These are phyloP conservation scores for Pseudocercospora fuligena DNA, from an alignment of 2,329 filamentous ascomycete species.

Conservation along the genomic window DNA sequence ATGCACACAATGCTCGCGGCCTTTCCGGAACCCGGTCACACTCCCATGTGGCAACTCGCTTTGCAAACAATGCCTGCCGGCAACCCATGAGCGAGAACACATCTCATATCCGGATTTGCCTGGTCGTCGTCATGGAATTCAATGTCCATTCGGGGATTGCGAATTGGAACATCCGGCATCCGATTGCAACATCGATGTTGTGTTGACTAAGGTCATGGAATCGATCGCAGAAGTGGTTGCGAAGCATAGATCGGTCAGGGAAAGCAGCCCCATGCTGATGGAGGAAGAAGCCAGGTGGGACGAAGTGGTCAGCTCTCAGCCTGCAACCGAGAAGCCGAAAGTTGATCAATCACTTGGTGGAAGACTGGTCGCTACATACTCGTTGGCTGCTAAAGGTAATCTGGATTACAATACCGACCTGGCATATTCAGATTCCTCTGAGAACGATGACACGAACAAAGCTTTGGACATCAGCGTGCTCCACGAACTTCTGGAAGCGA, in stretches of 20 bases:
- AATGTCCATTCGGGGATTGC: conserved; percentile 73
- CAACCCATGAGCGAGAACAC: conserved; percentile 65
- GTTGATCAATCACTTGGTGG: conserved; percentile 59
- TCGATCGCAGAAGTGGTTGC: conserved; percentile 61
- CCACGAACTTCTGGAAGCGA: conserved; percentile 63
- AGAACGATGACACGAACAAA: conserved; percentile 43
- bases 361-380: conserved; percentile 68
- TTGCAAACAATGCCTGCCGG: conserved; percentile 75
- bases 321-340: conserved; percentile 43
- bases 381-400: conserved; percentile 65
- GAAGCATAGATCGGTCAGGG: conserved; percentile 41
- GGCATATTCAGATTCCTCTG: conserved; percentile 29
- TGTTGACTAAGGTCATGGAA: conserved; percentile 72
- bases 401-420: conserved; percentile 56
- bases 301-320: conserved; percentile 38
- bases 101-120: conserved; percentile 78
- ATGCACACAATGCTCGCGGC: conserved; percentile 73
- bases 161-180: conserved; percentile 72
- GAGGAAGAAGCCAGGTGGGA: conserved; percentile 48
- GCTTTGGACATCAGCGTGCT: conserved; percentile 58
- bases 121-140: conserved; percentile 70
- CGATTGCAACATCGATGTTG: conserved; percentile 79
- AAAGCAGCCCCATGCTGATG: conserved; percentile 45
- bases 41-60: conserved; percentile 81
- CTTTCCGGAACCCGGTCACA: conserved; percentile 70